Base-by-base conservation (phyloP, 352 stramenopile genomes). In the Pythium coloratum region DNA sequence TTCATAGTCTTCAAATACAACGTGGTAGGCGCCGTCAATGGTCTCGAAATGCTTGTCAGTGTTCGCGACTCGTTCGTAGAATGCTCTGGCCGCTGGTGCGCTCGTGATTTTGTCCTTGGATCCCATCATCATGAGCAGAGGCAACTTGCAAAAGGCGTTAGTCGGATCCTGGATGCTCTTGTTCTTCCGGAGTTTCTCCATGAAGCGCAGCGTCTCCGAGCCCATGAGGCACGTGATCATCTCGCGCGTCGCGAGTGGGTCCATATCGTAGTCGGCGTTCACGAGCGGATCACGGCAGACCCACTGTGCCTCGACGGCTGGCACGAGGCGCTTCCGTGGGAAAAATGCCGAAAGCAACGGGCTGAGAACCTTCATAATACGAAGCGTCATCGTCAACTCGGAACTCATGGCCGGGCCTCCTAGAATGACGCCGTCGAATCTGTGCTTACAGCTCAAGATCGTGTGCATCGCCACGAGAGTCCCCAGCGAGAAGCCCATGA, bases 1-100 rank as follows among this genome's bases (percentile, higher is more conserved):
- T 55, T 91, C 80, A 1, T 76, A 76, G 59, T 92, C 84, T 42
- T 91, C 77, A 62, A 82, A 89, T 5, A 91, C 65, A 33, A 75
- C 74, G 30, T 92, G 82, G 58, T 75, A 91, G 13, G 78, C 59
- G 0, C 75, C 82, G 2, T 77, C 68, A 34, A 92, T 82, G 14
- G 85, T 28, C 64, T 78, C 80, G 55, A 91, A 74, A 47, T 80
- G 69, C 67, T 92, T 92, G 76, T 91, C 81, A 3, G 36, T 62
- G 53, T 57, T 82, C 0, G 69, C 71, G 26, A 81, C 40, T 14
- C 77, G 73, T 6, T 55, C 60, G 55, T 80, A 77, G 47, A 92
- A 92, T 36, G 72, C 56, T 32, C 77, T 34, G 3, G 80, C 80
- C n/a, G 81, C 28, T 18, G 73, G 66, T 6, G 86, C 57, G 61